These are phyloP conservation scores for Ceratobasidium theobromae DNA, from an alignment of 1,284 basidiomycete species.

Conservation along the genomic window DNA sequence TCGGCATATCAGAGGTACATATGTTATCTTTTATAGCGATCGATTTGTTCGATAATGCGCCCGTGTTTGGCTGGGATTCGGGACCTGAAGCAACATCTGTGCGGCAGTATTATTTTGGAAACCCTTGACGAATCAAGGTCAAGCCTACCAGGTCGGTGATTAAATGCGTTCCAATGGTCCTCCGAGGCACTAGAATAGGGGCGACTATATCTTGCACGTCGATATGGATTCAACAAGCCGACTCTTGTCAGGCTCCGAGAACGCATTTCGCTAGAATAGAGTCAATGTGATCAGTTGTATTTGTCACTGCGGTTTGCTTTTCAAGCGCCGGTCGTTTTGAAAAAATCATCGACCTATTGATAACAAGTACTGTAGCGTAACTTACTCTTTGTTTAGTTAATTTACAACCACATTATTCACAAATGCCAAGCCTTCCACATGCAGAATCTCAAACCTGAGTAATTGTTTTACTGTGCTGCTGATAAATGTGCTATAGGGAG, in stretches of 20 bases:
- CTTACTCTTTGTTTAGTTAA: no score
- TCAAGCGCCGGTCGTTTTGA: no score
- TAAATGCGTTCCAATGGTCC: slow-evolving; percentile 24
- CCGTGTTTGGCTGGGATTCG: neutral
- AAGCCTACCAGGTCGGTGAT: slow-evolving; percentile 9
- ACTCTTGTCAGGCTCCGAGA: neutral
- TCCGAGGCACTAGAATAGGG: neutral
- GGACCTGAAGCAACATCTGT: neutral
- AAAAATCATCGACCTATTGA: no score
- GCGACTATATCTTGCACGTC: no score
- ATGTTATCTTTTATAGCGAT: slow-evolving; percentile 89
- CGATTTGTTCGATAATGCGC: slow-evolving; percentile 2
- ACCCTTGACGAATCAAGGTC: neutral
- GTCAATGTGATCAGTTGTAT: no score
- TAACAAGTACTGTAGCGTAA: no score
- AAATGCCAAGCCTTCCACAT: no score
- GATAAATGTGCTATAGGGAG: neutral
- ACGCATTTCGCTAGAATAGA: neutral
- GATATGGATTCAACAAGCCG: no score
- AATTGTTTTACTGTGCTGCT: neutral
- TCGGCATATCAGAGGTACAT: slow-evolving; percentile 65
- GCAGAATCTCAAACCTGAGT: no score
- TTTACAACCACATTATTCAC: no score
- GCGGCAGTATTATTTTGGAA: neutral
- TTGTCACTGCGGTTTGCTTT: no score